These are phyloP conservation scores for Fraxinus sp. DNA, from an alignment of 305 asterid genomes.

Conservation along the genomic window DNA sequence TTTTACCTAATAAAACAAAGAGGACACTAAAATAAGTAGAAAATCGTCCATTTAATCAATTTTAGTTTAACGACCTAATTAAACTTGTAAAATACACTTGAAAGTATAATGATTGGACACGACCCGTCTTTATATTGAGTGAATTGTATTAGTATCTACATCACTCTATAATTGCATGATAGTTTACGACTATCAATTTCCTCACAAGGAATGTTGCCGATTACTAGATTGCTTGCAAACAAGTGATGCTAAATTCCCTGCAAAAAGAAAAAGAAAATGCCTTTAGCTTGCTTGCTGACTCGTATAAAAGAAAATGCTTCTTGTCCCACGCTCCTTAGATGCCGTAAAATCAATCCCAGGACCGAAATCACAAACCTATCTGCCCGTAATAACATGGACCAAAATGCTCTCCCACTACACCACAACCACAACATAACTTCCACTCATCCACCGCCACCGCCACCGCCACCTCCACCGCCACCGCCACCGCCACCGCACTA, in stretches of 20 bases:
- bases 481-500: constrained; percentile 11
- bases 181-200: not conserved
- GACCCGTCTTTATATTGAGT: not conserved
- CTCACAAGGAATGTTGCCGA: not conserved
- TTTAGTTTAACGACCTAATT: not conserved
- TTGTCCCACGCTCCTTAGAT: not conserved
- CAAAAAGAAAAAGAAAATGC: constrained; percentile 10
- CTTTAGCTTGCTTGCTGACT: constrained; percentile 8
- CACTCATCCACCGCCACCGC: constrained; percentile 38
- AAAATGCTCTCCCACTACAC: constrained; percentile 33
- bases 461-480: constrained; percentile 35
- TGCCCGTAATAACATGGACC: constrained; percentile 29
- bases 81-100: not conserved
- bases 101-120: not conserved
- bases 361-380: not conserved
- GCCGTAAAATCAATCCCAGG: not conserved
- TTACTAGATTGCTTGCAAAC: constrained; percentile 38
- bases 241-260: constrained; percentile 34
- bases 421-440: constrained; percentile 35
- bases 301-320: not conserved
- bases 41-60: no score
- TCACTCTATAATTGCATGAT: not conserved
- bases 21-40: no score
- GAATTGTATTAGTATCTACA: not conserved
- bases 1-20: not conserved